Evolutionary conservation across 192 early-diverging fungal species (phyloP).

Genomic region (Umbelopsis ramanniana): DNA sequence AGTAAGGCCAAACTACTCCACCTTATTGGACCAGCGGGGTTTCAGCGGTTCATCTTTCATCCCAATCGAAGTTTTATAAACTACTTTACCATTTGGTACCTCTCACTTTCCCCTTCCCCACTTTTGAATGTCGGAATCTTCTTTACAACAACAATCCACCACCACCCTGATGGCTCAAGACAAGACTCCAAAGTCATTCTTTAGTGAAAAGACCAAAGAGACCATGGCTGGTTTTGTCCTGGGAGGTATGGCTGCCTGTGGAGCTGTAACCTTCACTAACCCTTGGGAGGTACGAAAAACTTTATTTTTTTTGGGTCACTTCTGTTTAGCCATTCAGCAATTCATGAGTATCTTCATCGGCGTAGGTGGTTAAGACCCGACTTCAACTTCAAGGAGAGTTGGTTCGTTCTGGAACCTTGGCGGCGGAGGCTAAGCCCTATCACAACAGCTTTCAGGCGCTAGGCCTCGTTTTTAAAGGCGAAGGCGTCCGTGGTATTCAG

Average conservation of each 20-base stretch:
- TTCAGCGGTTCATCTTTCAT: constrained; percentile 5
- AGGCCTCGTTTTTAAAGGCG: constrained; percentile 73
- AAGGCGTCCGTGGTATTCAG: constrained; percentile 87
- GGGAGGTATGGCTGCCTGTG: constrained; percentile 86
- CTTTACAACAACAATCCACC: background rate
- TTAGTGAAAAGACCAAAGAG: constrained; percentile 28
- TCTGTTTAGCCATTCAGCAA: background rate
- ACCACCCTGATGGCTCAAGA: background rate
- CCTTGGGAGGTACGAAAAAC: constrained; percentile 76
- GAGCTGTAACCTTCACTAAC: constrained; percentile 96
- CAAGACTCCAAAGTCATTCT: background rate
- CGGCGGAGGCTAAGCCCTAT: constrained; percentile 61
- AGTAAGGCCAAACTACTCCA: background rate
- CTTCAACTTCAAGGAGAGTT: constrained; percentile 94
- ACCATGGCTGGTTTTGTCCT: constrained; percentile 67
- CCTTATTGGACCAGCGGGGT: constrained; percentile 19
- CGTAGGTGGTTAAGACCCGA: constrained; percentile 89
- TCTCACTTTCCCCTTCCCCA: background rate
- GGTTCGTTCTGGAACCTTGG: constrained; percentile 48
- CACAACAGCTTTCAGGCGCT: constrained; percentile 80
- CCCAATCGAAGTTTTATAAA: background rate
- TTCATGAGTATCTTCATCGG: background rate
- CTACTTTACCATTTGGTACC: too few relatives aligned
- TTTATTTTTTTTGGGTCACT: background rate
- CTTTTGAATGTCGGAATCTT: constrained; percentile 18